A percentile compares a stretch with the other conserved stretches of the same genome.
Evolutionary conservation across 768 basidiomycete genomes (phyloP).

Genomic region (Tulasnella sp.): DNA sequence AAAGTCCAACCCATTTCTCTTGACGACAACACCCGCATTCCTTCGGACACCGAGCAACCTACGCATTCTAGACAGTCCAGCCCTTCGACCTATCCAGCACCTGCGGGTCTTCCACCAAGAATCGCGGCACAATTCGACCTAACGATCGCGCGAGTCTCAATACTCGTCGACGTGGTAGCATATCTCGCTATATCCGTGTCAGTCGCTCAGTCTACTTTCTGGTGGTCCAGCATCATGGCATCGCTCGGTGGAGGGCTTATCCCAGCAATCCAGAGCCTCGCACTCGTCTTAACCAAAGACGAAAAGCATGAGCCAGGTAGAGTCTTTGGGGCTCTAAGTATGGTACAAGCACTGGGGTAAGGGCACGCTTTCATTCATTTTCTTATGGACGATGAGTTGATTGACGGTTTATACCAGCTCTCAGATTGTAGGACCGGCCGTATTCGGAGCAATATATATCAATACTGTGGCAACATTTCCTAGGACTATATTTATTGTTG

Average conservation of each 20-base stretch:
- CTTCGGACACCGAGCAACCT: background rate
- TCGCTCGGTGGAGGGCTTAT: conserved; percentile 50
- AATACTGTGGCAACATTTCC: conserved; percentile 60
- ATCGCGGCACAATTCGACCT: conserved; percentile 44
- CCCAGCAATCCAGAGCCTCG: conserved; percentile 59
- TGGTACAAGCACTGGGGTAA: conserved; percentile 55
- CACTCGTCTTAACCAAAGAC: conserved; percentile 38
- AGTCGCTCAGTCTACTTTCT: conserved; percentile 38
- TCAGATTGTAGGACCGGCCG: conserved; percentile 54
- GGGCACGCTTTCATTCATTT: background rate
- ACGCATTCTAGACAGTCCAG: background rate
- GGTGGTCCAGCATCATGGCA: conserved; percentile 35
- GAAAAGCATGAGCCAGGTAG: conserved; percentile 44
- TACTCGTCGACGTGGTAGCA: conserved; percentile 41
- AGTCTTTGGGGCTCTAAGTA: conserved; percentile 70
- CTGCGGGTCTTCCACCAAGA: background rate
- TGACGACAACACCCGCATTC: no score
- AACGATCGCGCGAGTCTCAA: conserved; percentile 46
- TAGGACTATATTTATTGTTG: conserved; percentile 51
- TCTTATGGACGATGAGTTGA: background rate
- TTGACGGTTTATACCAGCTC: conserved; percentile 30
- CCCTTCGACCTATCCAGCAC: background rate
- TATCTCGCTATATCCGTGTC: conserved; percentile 41
- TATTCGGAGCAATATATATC: conserved; percentile 61
- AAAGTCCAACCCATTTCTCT: background rate